Evolutionary conservation across 306 rosid genomes (phyloP).

Genomic region (Trichosanthes truncata): DNA sequence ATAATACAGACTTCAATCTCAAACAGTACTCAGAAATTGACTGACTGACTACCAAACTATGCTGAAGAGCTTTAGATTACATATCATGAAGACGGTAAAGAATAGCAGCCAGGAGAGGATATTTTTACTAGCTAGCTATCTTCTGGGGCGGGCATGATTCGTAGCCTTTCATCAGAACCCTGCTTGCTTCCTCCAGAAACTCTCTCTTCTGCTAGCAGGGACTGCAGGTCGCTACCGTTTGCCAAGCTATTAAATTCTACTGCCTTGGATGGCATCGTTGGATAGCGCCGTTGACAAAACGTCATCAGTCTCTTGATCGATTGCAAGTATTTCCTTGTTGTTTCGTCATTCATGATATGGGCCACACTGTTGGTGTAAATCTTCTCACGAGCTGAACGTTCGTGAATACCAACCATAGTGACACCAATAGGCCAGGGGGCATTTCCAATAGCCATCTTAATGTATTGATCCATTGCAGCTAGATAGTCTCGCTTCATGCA

Average conservation of each 20-base stretch:
- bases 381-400: conserved; percentile 98
- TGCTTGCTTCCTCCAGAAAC: conserved; percentile 35
- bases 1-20: neutral
- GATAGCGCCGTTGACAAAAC: conserved; percentile 92
- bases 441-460: conserved; percentile 89
- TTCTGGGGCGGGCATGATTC: conserved; percentile 67
- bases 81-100: neutral
- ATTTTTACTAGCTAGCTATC: conserved; percentile 23
- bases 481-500: conserved; percentile 92
- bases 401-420: conserved; percentile 99
- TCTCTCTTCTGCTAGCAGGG: conserved; percentile 80
- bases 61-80: neutral
- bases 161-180: conserved; percentile 56
- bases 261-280: conserved; percentile 95
- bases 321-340: conserved; percentile 89
- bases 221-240: conserved; percentile 95
- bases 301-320: conserved; percentile 92
- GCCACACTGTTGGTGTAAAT: conserved; percentile 98
- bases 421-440: conserved; percentile 99
- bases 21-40: neutral
- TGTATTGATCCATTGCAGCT: conserved; percentile 98
- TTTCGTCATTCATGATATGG: conserved; percentile 95
- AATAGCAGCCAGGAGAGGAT: neutral
- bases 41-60: neutral
- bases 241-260: conserved; percentile 98